Evolutionary conservation across 2,329 filamentous ascomycete genomes (phyloP), one percentile per base, ranked within the genome.

Genomic region (Trichophyton mentagrophytes): DNA sequence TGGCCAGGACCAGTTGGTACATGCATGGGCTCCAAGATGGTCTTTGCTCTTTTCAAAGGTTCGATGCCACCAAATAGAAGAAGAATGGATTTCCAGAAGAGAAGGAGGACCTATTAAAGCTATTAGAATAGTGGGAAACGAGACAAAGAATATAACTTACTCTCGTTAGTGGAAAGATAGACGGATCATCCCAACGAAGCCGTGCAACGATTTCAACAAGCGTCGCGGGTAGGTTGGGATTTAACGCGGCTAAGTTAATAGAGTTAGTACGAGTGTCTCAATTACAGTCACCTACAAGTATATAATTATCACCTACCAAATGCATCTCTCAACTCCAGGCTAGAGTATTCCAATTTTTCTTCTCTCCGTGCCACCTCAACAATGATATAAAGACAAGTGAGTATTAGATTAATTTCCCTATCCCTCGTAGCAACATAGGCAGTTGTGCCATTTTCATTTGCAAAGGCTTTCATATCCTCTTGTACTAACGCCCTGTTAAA

Each of bases 31-130:
- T 78, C 76, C 25, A 91, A 84, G 2, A 83, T 85, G 63, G 79
- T 78, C 72, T 96, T 97, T 38, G 89, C 82, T 61, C 83, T 80
- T 33, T 85, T 82, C 17, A 96, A 81, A 64, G 90, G 85, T 59
- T 83, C 73, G 42, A 85, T 85, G 46, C 90, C 89, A 27, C 93
- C 93, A 70, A 97, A 93, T 0, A 88, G 81, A 1, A 97, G 81
- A 15, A 97, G 77, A 7, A 96, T 83, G 0, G 89, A 86, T 75
- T 99, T 99, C 92, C 93, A 97, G 57, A 95, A 83, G 1, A 97
- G 78, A 6, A 96, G 78, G 60, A 95, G 84, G 46, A 93, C 82
- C 80, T 87, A 67, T 8, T 11, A 7, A 30, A 36, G 73, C 67
- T 38, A 59, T 38, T 42, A 11, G 55, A n/a, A 8, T 33, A 5